These are phyloP conservation scores for Brassica carinata DNA, from an alignment of 345 rosid genomes.

Conservation along the genomic window DNA sequence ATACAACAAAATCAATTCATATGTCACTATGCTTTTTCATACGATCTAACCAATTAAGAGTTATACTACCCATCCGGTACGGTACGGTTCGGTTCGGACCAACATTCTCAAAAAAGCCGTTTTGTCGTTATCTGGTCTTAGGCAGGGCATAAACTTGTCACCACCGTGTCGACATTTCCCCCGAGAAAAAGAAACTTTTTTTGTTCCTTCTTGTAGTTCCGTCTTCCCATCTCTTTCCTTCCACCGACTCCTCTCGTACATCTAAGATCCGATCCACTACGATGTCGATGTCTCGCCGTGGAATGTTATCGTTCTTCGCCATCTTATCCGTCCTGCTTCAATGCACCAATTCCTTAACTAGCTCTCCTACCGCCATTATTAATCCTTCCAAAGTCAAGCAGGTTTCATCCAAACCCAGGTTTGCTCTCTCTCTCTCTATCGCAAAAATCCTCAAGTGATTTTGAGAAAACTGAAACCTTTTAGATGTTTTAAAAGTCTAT, in stretches of 20 bases:
- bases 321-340: conserved; percentile 45
- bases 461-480: neutral
- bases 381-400: conserved; percentile 86
- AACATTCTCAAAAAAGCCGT: too few species aligned
- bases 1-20: too few species aligned
- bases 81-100: too few species aligned
- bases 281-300: conserved; percentile 29
- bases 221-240: neutral
- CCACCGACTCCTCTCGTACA: neutral
- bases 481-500: neutral
- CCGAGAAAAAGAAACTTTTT: too few species aligned
- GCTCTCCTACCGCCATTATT: conserved; percentile 49
- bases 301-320: conserved; percentile 39
- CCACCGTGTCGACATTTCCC: too few species aligned
- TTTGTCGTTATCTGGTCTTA: too few species aligned
- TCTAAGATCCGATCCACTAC: conserved; percentile 27
- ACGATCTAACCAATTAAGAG: too few species aligned
- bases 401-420: conserved; percentile 82
- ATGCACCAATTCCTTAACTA: conserved; percentile 12
- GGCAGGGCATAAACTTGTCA: too few species aligned
- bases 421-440: too few species aligned
- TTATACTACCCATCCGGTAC: too few species aligned
- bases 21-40: too few species aligned
- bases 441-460: neutral
- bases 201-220: neutral